phyloP scores from a whole-genome alignment of 257 asterid genomes.

The Linaria vulgaris region DNA sequence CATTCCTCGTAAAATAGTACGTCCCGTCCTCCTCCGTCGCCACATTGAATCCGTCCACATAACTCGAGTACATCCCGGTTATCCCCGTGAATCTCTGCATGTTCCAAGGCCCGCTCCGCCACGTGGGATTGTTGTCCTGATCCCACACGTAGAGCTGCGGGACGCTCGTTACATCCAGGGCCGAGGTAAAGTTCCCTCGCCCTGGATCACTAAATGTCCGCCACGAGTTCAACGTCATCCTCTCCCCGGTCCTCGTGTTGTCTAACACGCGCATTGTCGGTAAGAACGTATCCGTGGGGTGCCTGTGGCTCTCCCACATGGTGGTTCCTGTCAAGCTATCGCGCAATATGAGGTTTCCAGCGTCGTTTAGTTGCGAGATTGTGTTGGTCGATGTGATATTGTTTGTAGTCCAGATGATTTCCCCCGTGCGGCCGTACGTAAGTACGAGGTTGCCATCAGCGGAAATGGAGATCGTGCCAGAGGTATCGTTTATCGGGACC shows the following conservation, averaged over 20 bases:
- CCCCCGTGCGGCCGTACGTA: conserved; percentile 17
- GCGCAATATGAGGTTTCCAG: conserved; percentile 48
- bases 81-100: conserved; percentile 34
- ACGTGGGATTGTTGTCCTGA: conserved; percentile 18
- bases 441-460: conserved; percentile 32
- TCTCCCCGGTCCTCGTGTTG: conserved; percentile 27
- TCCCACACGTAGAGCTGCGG: conserved; percentile 42
- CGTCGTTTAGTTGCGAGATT: conserved; percentile 40
- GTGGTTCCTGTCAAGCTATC: conserved; percentile 26
- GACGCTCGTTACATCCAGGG: conserved; percentile 10
- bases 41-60: conserved; percentile 29
- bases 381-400: conserved; percentile 11
- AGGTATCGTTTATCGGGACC: conserved; percentile 31
- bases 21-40: conserved; percentile 27
- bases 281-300: conserved; percentile 38
- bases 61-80: conserved; percentile 25
- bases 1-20: not conserved
- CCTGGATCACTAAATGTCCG: conserved; percentile 42
- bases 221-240: conserved; percentile 42
- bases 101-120: conserved; percentile 57
- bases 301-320: conserved; percentile 53
- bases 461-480: conserved; percentile 25
- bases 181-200: conserved; percentile 39
- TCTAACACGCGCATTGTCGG: conserved; percentile 39
- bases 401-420: conserved; percentile 47